A percentile compares a stretch with the other conserved stretches of the same genome.
phyloP scores from a whole-genome alignment of 192 early-diverging fungal species.

The Coemansia sp. region DNA sequence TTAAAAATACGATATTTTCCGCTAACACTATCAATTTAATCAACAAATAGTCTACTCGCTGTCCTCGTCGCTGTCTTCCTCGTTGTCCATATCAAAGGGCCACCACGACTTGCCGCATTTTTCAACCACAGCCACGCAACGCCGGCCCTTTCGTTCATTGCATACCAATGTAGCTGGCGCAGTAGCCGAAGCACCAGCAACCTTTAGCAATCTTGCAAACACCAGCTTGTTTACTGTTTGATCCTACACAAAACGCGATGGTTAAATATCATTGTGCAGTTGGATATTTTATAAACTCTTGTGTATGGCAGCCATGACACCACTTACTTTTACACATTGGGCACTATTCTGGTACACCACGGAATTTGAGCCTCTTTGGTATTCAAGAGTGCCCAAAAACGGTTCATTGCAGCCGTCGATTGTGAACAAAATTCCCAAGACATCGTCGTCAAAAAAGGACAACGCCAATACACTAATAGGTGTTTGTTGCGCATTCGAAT shows the following conservation, averaged over 20 bases:
- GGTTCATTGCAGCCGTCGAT: conserved; percentile 25
- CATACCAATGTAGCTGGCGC: conserved; percentile 13
- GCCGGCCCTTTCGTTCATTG: conserved; percentile 36
- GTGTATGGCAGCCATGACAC: no score
- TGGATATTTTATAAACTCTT: no score
- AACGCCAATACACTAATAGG: conserved; percentile 19
- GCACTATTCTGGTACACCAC: neutral
- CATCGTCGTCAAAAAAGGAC: conserved; percentile 36
- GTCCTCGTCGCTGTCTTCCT: conserved; percentile 15
- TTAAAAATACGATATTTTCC: no score
- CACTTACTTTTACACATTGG: conserved; percentile 6
- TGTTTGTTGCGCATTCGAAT: neutral
- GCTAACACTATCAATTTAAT: no score
- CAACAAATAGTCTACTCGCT: neutral
- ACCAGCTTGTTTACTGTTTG: conserved; percentile 8
- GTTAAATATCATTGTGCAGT: no score
- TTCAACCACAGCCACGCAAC: conserved; percentile 43
- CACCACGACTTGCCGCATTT: conserved; percentile 38
- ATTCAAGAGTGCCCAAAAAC: conserved; percentile 29
- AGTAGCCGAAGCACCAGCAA: conserved; percentile 17
- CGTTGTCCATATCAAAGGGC: conserved; percentile 52
- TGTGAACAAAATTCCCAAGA: conserved; percentile 31
- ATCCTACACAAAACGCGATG: neutral
- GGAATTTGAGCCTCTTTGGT: conserved; percentile 1
- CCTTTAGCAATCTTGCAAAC: conserved; percentile 20